These are phyloP conservation scores for Kuraishia cidri DNA, from an alignment of 805 yeast genomes.

Conservation along the genomic window DNA sequence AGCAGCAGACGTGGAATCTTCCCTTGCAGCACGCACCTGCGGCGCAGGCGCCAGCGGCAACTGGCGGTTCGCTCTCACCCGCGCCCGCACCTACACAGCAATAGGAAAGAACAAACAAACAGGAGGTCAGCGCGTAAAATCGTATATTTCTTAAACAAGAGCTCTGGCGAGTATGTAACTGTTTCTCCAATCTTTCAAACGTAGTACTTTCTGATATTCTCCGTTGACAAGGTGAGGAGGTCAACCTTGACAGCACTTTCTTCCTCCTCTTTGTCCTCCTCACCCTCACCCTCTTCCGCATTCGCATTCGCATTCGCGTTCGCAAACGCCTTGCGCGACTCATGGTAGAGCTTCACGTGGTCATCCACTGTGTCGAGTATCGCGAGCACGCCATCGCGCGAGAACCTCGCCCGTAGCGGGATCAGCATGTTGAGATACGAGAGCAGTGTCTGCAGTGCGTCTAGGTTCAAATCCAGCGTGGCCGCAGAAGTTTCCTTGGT, in stretches of 20 bases:
- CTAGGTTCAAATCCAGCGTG: background rate
- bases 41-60: too few relatives aligned
- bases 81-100: too few relatives aligned
- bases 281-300: background rate
- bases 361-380: slow-evolving; percentile 1
- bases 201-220: background rate
- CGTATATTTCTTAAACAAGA: too few relatives aligned
- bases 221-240: background rate
- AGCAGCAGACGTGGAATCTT: too few relatives aligned
- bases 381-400: slow-evolving; percentile 1
- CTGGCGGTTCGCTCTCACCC: too few relatives aligned
- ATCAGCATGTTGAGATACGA: slow-evolving; percentile 4
- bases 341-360: slow-evolving; percentile 2
- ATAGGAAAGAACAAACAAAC: too few relatives aligned
- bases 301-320: background rate
- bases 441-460: slow-evolving; percentile 1
- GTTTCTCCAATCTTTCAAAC: too few relatives aligned
- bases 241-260: background rate
- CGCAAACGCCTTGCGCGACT: background rate
- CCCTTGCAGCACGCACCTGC: too few relatives aligned
- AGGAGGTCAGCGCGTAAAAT: too few relatives aligned
- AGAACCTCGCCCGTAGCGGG: slow-evolving; percentile 2
- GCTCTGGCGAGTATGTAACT: too few relatives aligned
- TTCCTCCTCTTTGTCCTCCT: background rate
- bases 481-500: background rate